A percentile compares a stretch with the other conserved stretches of the same genome.
Evolutionary conservation across 1,284 basidiomycete genomes (phyloP).

Genomic region (Leccinum ponderosum): DNA sequence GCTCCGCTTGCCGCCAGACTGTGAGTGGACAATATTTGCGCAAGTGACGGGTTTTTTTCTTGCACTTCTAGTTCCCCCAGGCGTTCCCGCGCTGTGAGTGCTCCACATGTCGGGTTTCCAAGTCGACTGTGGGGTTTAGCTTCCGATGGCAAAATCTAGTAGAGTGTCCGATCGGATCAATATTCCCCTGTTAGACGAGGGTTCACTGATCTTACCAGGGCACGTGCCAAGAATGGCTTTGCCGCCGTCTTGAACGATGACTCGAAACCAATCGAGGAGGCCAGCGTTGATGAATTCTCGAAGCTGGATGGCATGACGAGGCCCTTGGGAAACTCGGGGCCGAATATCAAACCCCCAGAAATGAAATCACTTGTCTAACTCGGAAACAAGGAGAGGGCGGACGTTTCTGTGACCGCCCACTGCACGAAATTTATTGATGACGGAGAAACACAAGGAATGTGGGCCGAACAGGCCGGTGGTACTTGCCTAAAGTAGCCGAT

Average conservation of each 20-base stretch:
- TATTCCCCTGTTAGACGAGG: background rate
- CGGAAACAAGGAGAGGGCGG: background rate
- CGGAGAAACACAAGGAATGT: background rate
- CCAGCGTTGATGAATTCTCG: conserved; percentile 62
- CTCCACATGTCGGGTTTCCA: background rate
- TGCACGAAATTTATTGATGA: no score
- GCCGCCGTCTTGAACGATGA: conserved; percentile 67
- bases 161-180: background rate
- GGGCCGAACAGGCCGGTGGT: background rate
- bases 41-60: background rate
- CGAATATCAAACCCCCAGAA: conserved; percentile 43
- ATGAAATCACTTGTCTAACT: conserved; percentile 53
- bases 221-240: conserved; percentile 70
- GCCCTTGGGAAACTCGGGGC: background rate
- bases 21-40: conserved; percentile 37
- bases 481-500: background rate
- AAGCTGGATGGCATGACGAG: conserved; percentile 14
- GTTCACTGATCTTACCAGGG: conserved; percentile 33
- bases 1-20: conserved; percentile 64
- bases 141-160: background rate
- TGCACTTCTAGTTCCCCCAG: conserved; percentile 43
- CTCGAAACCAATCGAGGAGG: conserved; percentile 47
- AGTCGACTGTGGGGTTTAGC: background rate
- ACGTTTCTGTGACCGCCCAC: background rate
- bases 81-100: conserved; percentile 41